Conservation (phyloP, 495 filamentous ascomycete genomes). For the Penicillium tannophilum region DNA sequence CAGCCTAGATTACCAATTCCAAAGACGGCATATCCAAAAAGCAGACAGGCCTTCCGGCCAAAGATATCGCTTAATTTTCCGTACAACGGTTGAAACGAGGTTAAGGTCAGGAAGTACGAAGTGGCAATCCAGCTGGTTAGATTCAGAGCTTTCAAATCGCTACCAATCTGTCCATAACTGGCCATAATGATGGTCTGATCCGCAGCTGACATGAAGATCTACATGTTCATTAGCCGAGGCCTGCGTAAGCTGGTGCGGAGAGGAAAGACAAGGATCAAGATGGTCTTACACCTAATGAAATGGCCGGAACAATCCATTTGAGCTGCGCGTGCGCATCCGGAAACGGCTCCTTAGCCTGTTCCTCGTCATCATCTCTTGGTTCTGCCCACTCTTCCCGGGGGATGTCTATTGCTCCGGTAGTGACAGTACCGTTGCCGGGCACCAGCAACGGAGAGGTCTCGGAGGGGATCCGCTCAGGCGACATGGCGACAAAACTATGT, state of each 20-base stretch:
- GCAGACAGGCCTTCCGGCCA: constrained; percentile 72
- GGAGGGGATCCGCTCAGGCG: constrained; percentile 28
- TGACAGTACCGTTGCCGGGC: constrained; percentile 26
- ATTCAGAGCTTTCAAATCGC: constrained; percentile 75
- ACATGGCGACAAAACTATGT: constrained; percentile 21
- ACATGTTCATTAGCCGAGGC: constrained; percentile 17
- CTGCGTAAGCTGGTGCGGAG: not conserved
- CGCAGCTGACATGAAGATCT: constrained; percentile 71
- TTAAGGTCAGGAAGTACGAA: constrained; percentile 72
- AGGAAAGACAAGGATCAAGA: not conserved
- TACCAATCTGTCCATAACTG: constrained; percentile 80
- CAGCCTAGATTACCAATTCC: constrained; percentile 73
- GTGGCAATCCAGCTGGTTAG: constrained; percentile 86
- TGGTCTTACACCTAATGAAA: constrained; percentile 54
- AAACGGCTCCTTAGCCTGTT: constrained; percentile 30
- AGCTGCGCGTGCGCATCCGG: constrained; percentile 37
- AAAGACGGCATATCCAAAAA: constrained; percentile 75
- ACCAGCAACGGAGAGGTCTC: constrained; percentile 50
- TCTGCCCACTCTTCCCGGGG: constrained; percentile 26
- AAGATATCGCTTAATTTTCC: constrained; percentile 82
- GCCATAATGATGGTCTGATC: constrained; percentile 84
- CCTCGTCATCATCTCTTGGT: constrained; percentile 11
- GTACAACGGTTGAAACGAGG: constrained; percentile 78
- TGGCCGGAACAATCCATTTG: constrained; percentile 50
- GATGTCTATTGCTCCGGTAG: constrained; percentile 31